Evolutionary conservation across 495 filamentous ascomycete genomes (phyloP), one percentile per base, ranked within the genome.

Genomic region (Haplographium delicatum): DNA sequence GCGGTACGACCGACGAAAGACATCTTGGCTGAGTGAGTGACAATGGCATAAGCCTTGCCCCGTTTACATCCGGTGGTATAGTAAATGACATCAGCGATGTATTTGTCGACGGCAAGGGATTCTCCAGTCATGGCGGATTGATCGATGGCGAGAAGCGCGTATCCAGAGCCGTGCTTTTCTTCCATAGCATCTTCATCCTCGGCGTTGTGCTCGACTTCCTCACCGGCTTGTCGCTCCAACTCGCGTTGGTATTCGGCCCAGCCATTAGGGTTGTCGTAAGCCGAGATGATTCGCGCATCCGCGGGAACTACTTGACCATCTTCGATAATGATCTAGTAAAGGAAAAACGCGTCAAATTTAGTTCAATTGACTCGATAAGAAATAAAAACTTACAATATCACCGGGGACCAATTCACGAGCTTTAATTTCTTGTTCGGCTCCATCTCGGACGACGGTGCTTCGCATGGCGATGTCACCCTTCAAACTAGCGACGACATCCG

Each of bases 391-490:
- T 78, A 87, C 83, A 60, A 91, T 89, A 62, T 89, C 86, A 67
- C 86, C 86, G 54, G 84, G 76, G 60, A 91, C 86, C 30, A 91
- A 70, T 65, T 91, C 85, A 68, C 86, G 79, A 54, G 86, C 86
- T 53, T 85, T 76, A 65, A 89, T 87, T 51, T 83, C 78, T 60
- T 82, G 69, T 67, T 88, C 83, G 41, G 72, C 67, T 49, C 86
- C 85, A 65, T 88, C 74, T 58, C 86, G 84, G 53, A 89, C 64
- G 60, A 88, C 84, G 58, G 72, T 69, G 44, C 84, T 80, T 65
- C 79, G 82, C 82, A 91, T 85, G 52, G 86, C 86, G 65, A 91
- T 91, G 60, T 89, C 85, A 73, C 86, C 86, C 71, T 88, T 89
- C 34, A 91, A 71, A 50, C 72, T 79, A 48, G 85, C 84, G 52